Conservation (phyloP, 805 yeast species). For the Candida railenensis region DNA sequence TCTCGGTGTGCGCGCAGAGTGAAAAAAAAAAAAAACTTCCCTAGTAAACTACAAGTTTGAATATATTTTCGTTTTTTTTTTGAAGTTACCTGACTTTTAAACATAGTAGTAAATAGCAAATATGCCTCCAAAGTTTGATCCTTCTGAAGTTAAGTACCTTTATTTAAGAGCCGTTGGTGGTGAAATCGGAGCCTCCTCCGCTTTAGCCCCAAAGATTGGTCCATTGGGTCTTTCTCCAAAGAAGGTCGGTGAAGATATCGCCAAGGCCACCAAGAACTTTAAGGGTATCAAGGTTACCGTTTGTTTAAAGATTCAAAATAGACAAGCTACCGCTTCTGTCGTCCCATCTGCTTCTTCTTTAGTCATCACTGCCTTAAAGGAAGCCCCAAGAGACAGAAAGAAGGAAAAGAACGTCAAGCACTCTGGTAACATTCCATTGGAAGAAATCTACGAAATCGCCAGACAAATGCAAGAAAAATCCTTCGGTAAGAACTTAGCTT, state of each 20-base stretch:
- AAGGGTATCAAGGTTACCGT: constrained; percentile 99
- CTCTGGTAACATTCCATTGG: constrained; percentile 97
- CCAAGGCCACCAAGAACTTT: constrained; percentile 98
- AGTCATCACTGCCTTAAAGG: constrained; percentile 98
- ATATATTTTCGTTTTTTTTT: background rate
- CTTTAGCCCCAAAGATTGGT: constrained; percentile 99
- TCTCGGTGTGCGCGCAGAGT: constrained; percentile 5
- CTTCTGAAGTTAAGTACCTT: constrained; percentile 96
- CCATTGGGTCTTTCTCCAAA: constrained; percentile 99
- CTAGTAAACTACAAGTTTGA: background rate
- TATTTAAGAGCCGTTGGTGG: constrained; percentile 99
- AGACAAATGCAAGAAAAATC: constrained; percentile 97
- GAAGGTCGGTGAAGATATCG: constrained; percentile 99
- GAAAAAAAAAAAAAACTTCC: constrained; percentile 3
- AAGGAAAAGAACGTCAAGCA: constrained; percentile 99
- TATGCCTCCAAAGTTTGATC: constrained; percentile 99
- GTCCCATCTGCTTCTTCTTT: constrained; percentile 99
- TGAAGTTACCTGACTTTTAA: background rate
- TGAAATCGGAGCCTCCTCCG: constrained; percentile 99
- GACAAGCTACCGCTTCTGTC: constrained; percentile 98
- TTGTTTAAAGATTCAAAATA: constrained; percentile 98
- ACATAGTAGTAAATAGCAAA: constrained; percentile 17
- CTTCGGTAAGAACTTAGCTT: constrained; percentile 95
- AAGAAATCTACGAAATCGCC: constrained; percentile 95
- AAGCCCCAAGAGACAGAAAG: constrained; percentile 99